Evolutionary conservation across 208 protist genomes (phyloP), one percentile per base, ranked within the genome.

Genomic region (Porcisia hertigi): DNA sequence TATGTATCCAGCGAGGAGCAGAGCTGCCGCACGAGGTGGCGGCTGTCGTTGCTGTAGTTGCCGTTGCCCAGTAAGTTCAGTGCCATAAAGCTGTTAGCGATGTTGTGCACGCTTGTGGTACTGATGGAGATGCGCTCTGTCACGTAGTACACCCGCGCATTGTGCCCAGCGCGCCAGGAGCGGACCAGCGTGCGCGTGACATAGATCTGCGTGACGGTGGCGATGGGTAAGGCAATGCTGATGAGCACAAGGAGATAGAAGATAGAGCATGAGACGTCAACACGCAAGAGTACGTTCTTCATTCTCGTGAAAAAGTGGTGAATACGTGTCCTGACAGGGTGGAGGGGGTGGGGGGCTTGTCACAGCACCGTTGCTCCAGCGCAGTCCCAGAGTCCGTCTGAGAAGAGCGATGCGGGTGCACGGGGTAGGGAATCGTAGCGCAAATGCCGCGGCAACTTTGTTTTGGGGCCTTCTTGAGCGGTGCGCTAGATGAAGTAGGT

Each of bases 181-280:
- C 41, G 0, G 43, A 69, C 5, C 45, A 72, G 25, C 34, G n/a
- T 11, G 20, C 25, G n/a, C 8, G 45, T 67, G 55, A 79, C 53
- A 36, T 60, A 39, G n/a, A 14, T 36, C 36, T 72, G 75, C 7
- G 75, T 69, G 53, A 79, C 71, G 75, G n/a, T 1, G 58, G 53
- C 52, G 47, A 55, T 59, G 65, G 49, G 63, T 8, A 57, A 20
- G 11, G 45, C 39, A 14, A 80, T 62, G 7, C 60, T 34, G 30
- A 60, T 25, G 14, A 78, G 55, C n/a, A 79, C 9, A 7, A 67
- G 1, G 47, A 73, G 71, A 57, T 62, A 69, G 43, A 47, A 0
- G 6, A 79, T 8, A 11, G 67, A 73, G 57, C 55, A 69, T 43
- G 20, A 73, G 14, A 79, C 75, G 36, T 79, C 75, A 57, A 79